Percentiles rank a stretch among this genome's conserved stretches.
phyloP scores from a whole-genome alignment of 768 basidiomycete genomes.

The Leccinum subtestaceum region DNA sequence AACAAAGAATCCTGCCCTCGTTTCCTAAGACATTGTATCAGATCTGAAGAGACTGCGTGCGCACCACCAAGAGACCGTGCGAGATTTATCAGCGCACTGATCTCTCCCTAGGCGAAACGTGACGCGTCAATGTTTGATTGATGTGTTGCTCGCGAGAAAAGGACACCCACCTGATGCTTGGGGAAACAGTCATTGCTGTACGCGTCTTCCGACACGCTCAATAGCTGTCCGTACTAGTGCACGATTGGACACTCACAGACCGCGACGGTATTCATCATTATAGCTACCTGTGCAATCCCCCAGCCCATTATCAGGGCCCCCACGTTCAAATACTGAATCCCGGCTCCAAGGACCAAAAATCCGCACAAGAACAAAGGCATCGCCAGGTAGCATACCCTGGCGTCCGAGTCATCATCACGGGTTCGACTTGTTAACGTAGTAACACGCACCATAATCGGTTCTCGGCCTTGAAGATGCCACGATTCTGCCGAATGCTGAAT shows the following conservation, averaged over 20 bases:
- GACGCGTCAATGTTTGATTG: neutral
- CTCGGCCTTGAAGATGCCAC: constrained; percentile 55
- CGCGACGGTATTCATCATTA: constrained; percentile 40
- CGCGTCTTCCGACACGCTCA: constrained; percentile 28
- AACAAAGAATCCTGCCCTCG: constrained; percentile 32
- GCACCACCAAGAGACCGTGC: constrained; percentile 34
- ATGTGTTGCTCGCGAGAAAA: neutral
- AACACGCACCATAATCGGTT: constrained; percentile 38
- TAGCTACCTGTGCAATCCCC: constrained; percentile 38
- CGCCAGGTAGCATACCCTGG: constrained; percentile 38
- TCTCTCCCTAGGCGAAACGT: constrained; percentile 35
- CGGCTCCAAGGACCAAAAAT: constrained; percentile 40
- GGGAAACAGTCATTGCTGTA: constrained; percentile 41
- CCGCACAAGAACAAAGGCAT: constrained; percentile 41
- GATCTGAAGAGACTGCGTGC: neutral
- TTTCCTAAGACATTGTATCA: neutral
- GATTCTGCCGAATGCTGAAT: constrained; percentile 40
- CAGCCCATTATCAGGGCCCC: constrained; percentile 40
- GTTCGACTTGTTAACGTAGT: neutral
- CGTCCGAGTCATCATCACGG: neutral
- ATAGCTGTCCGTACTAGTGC: neutral
- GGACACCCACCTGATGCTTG: constrained; percentile 21
- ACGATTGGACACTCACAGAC: constrained; percentile 29
- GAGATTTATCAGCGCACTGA: constrained; percentile 42
- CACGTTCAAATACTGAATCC: constrained; percentile 33